These are phyloP conservation scores for Boletus sp. DNA, from an alignment of 768 basidiomycete species.

Conservation along the genomic window DNA sequence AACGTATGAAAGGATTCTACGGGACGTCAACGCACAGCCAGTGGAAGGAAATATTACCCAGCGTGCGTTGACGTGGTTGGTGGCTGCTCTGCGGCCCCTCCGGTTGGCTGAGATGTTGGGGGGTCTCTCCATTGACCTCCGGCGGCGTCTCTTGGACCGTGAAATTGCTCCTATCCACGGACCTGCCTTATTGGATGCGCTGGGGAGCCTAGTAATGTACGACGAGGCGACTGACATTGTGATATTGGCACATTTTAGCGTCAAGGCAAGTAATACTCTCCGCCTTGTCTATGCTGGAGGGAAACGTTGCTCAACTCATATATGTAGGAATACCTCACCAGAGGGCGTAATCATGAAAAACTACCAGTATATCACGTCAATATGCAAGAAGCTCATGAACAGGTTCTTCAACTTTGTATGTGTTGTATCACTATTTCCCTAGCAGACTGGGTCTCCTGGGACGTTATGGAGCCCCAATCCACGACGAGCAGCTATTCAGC, in stretches of 20 bases:
- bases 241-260: conserved; percentile 14
- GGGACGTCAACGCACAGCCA: not conserved
- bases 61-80: conserved; percentile 15
- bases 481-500: too few species aligned
- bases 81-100: conserved; percentile 9
- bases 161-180: not conserved
- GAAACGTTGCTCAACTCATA: not conserved
- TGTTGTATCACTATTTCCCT: not conserved
- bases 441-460: too few species aligned
- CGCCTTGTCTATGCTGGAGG: not conserved
- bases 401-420: not conserved
- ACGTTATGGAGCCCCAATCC: too few species aligned
- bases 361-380: not conserved
- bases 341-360: not conserved
- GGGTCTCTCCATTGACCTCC: conserved; percentile 12
- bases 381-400: not conserved
- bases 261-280: conserved; percentile 7
- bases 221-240: not conserved
- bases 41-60: not conserved
- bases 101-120: conserved; percentile 3
- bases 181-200: not conserved
- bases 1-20: conserved; percentile 20
- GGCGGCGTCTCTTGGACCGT: not conserved
- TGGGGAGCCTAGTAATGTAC: conserved; percentile 15
- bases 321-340: conserved; percentile 11